These are phyloP conservation scores for Dillenia turbinata DNA, from an alignment of 164 flowering plant genomes.

Conservation along the genomic window DNA sequence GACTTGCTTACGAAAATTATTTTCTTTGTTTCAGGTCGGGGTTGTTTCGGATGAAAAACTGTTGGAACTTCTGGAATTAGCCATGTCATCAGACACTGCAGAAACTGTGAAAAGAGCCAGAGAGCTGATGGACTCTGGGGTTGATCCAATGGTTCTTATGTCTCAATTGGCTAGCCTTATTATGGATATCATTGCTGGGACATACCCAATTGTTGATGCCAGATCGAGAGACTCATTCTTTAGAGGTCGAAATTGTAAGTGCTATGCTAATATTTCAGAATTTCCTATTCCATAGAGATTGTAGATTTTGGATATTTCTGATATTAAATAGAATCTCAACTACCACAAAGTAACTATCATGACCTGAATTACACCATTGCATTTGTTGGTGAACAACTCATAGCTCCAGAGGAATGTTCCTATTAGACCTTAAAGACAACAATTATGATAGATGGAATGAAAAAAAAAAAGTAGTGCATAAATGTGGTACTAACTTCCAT, in stretches of 20 bases:
- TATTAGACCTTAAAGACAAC: too few species aligned
- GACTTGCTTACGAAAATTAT: not conserved
- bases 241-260: constrained; percentile 72
- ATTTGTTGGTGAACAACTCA: too few species aligned
- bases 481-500: too few species aligned
- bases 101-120: constrained; percentile 93
- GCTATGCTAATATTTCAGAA: not conserved
- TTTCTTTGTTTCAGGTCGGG: constrained; percentile 53
- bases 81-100: constrained; percentile 92
- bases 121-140: constrained; percentile 85
- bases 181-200: constrained; percentile 97
- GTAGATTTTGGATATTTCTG: too few species aligned
- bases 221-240: constrained; percentile 35
- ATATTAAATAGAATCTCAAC: too few species aligned
- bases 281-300: too few species aligned
- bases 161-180: constrained; percentile 94
- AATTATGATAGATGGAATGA: too few species aligned
- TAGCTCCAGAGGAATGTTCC: too few species aligned
- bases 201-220: constrained; percentile 46
- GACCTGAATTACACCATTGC: too few species aligned
- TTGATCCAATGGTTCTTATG: constrained; percentile 91
- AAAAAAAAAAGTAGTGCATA: too few species aligned
- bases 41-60: constrained; percentile 92
- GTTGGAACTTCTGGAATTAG: constrained; percentile 85
- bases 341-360: too few species aligned